These are phyloP conservation scores for Rhodotorula graminis DNA, from an alignment of 768 basidiomycete genomes.

Conservation along the genomic window DNA sequence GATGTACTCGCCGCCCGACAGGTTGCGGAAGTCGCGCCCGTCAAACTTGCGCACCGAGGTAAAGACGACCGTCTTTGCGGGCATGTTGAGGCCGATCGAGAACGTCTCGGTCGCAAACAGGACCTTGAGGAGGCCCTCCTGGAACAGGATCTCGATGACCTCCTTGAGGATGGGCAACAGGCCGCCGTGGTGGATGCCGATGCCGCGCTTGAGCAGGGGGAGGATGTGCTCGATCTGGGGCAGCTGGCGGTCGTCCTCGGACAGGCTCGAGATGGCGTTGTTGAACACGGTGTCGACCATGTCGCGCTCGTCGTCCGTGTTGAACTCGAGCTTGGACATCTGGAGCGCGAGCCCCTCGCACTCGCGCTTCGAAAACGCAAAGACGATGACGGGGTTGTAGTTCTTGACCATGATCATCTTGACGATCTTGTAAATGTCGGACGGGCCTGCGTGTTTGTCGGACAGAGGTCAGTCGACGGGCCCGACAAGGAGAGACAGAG, in stretches of 20 bases:
- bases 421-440: conserved; percentile 95
- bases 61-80: conserved; percentile 98
- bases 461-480: neutral
- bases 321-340: conserved; percentile 94
- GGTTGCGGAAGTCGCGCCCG: conserved; percentile 84
- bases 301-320: conserved; percentile 83
- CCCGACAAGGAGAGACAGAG: neutral
- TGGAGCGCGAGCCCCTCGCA: conserved; percentile 87
- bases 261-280: conserved; percentile 85
- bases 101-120: conserved; percentile 98
- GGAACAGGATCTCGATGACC: conserved; percentile 97
- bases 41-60: conserved; percentile 93
- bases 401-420: conserved; percentile 98
- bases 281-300: conserved; percentile 81
- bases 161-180: conserved; percentile 96
- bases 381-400: conserved; percentile 96
- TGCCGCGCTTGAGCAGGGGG: conserved; percentile 86
- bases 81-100: conserved; percentile 96
- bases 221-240: conserved; percentile 90
- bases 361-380: conserved; percentile 96
- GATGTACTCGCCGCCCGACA: conserved; percentile 91
- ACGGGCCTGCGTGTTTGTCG: conserved; percentile 57
- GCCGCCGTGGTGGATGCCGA: conserved; percentile 97
- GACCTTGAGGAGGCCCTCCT: conserved; percentile 95
- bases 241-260: conserved; percentile 77